Conservation (phyloP, 1,139 yeast species). For the Hemisphaericaspora subhashii region DNA sequence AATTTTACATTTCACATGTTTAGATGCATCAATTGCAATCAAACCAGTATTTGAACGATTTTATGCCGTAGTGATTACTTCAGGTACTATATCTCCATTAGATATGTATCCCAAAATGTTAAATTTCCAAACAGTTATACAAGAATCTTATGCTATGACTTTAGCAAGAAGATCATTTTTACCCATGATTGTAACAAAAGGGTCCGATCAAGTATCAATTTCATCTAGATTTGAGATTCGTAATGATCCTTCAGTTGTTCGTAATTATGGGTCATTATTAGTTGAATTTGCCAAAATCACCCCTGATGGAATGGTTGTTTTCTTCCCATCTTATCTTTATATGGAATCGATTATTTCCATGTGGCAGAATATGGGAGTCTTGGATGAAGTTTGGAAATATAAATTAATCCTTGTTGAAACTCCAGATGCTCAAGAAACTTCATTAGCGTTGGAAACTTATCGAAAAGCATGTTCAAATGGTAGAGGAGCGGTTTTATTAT, state of each 20-base stretch:
- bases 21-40: constrained; percentile 97
- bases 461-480: constrained; percentile 97
- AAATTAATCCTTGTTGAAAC: constrained; percentile 95
- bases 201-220: constrained; percentile 95
- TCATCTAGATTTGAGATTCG: constrained; percentile 95
- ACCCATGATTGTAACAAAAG: constrained; percentile 95
- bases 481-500: constrained; percentile 90
- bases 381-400: constrained; percentile 98
- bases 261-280: constrained; percentile 90
- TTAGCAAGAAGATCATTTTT: constrained; percentile 87
- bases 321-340: constrained; percentile 93
- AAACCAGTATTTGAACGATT: constrained; percentile 95
- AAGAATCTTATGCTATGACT: constrained; percentile 95
- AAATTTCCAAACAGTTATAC: constrained; percentile 90
- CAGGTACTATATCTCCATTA: constrained; percentile 96
- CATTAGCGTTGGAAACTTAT: constrained; percentile 91
- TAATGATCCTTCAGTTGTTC: constrained; percentile 95
- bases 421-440: constrained; percentile 98
- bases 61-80: constrained; percentile 91
- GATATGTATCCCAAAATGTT: constrained; percentile 99
- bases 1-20: constrained; percentile 87
- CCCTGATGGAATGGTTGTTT: constrained; percentile 97
- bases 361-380: constrained; percentile 98
- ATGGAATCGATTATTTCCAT: constrained; percentile 97
- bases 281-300: constrained; percentile 93